Percentiles rank a stretch among this genome's conserved stretches.
These are phyloP conservation scores for Colletotrichum sp. DNA, from an alignment of 2,329 filamentous ascomycete genomes.

Conservation along the genomic window DNA sequence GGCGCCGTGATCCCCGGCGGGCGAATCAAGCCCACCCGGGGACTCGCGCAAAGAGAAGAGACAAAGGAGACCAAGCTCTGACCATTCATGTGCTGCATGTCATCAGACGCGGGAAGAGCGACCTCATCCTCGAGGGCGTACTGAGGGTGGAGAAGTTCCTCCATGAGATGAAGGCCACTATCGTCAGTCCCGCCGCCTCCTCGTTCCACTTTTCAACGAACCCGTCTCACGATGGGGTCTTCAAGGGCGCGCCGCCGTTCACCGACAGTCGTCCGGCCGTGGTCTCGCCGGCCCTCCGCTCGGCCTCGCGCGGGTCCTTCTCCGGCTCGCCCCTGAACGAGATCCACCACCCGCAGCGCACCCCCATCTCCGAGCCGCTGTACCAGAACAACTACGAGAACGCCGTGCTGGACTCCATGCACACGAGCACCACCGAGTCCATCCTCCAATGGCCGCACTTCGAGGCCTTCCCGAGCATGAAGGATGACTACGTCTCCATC, in stretches of 20 bases:
- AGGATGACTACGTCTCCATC: constrained; percentile 47
- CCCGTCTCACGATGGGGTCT: constrained; percentile 4
- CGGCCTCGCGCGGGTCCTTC: constrained; percentile 25
- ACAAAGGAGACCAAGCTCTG: background rate
- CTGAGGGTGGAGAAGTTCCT: constrained; percentile 52
- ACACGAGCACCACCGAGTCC: constrained; percentile 55
- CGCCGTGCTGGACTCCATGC: constrained; percentile 53
- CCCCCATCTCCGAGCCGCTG: constrained; percentile 26
- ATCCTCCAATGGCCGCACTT: constrained; percentile 59
- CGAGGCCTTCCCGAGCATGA: constrained; percentile 46
- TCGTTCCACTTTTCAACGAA: constrained; percentile 9
- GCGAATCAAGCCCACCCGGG: background rate
- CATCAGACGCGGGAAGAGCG: constrained; percentile 52
- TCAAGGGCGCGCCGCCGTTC: constrained; percentile 8
- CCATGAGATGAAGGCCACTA: constrained; percentile 45
- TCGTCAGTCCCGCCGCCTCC: constrained; percentile 34
- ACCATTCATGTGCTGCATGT: background rate
- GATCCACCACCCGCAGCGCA: constrained; percentile 22
- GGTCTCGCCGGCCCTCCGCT: constrained; percentile 25
- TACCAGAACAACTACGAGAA: constrained; percentile 42
- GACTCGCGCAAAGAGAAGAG: background rate
- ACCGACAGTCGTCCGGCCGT: constrained; percentile 12
- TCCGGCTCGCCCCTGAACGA: constrained; percentile 25
- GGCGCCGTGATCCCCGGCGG: constrained; percentile 7
- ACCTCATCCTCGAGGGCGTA: constrained; percentile 56